Base-by-base conservation (phyloP, 148 eudicot genomes). In the Rhododendron ferrugineum region DNA sequence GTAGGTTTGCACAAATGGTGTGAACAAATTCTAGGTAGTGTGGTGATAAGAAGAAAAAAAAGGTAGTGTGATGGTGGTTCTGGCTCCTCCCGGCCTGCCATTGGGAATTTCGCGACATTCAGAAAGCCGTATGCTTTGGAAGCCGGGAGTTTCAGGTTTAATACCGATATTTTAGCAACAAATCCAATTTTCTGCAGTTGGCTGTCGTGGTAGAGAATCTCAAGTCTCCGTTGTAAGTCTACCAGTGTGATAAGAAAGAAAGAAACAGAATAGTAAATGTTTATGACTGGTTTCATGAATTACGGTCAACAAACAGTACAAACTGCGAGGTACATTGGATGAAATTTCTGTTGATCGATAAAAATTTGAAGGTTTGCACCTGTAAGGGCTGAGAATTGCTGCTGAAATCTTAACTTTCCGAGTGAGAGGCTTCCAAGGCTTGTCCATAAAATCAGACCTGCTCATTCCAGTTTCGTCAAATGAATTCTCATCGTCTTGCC, bases 371-470 rank as follows among this genome's bases (percentile, higher is more conserved):
- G 50, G 70, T 36, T 66, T 42, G 81, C 84, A 96, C 98, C 98
- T 93, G 88, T 96, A 96, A 87, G 99, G 99, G 89, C 99, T 96
- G 83, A 96, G 88, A 64, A 96, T 54, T 34, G 79, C 92, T 15
- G 92, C 82, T 0, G 97, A 93, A 87, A 94, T 83, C 32, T 81
- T 84, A 49, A 93, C 82, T 84, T 96, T 96, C 11, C 99, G 86
- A 7, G 98, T 96, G 75, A 96, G 94, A 28, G 99, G 99, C 88
- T 96, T 96, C 99, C 99, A 96, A 9, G 98, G 98, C 85, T 94
- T 96, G 86, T 93, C 98, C 93, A 92, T 85, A 47, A 96, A 94
- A 89, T 94, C 97, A n/a, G 91, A 87, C 90, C 90, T 91, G 78
- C 88, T 88, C 95, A 93, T 92, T 26, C 94, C 95, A 28, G 85